phyloP scores from a whole-genome alignment of 257 asterid genomes.

The Jacaranda mimosifolia region DNA sequence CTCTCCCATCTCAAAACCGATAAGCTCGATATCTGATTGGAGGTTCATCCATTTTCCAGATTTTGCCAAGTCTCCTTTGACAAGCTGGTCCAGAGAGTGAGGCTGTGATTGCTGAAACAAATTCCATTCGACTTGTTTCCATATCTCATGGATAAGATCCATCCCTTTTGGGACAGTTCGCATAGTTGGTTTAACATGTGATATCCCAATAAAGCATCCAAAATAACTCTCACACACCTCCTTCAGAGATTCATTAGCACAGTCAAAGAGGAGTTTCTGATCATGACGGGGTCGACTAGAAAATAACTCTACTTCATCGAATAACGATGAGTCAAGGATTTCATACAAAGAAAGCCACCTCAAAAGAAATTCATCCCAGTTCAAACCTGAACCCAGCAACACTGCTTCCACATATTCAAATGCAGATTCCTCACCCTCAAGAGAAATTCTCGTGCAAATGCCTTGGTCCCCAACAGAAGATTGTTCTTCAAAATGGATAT shows the following conservation, averaged over 20 bases:
- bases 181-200: slow-evolving; percentile 44
- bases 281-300: slow-evolving; percentile 73
- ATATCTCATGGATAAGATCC: slow-evolving; percentile 82
- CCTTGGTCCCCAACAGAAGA: slow-evolving; percentile 55
- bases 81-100: slow-evolving; percentile 74
- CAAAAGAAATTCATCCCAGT: slow-evolving; percentile 83
- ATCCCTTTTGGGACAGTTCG: slow-evolving; percentile 69
- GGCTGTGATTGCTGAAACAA: slow-evolving; percentile 50
- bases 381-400: slow-evolving; percentile 89
- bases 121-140: slow-evolving; percentile 73
- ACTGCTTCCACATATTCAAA: slow-evolving; percentile 99
- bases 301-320: slow-evolving; percentile 90
- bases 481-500: slow-evolving; percentile 74
- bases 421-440: slow-evolving; percentile 92
- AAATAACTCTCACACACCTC: slow-evolving; percentile 69
- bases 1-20: slow-evolving; percentile 70
- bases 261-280: slow-evolving; percentile 89
- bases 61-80: slow-evolving; percentile 63
- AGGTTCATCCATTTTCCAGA: slow-evolving; percentile 73
- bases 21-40: slow-evolving; percentile 51
- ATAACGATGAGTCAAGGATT: slow-evolving; percentile 77
- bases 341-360: slow-evolving; percentile 78
- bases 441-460: slow-evolving; percentile 58
- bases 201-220: slow-evolving; percentile 52
- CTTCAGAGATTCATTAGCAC: slow-evolving; percentile 72